Conservation (phyloP, 306 rosid species). For the Cercis canadensis region DNA sequence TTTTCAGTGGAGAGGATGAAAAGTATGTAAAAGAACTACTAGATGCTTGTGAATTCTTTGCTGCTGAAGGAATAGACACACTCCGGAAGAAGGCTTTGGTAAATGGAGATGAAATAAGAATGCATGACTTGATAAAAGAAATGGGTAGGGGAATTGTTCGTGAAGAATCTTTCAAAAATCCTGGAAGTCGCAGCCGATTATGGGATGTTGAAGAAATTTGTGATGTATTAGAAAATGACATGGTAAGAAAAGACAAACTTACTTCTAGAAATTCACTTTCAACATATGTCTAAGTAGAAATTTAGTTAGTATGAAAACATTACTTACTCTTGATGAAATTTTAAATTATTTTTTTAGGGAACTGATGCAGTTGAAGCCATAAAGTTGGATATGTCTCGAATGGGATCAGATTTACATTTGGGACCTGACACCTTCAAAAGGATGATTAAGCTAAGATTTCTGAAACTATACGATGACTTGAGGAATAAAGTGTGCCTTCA, state of each 20-base stretch:
- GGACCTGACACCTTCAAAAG: not conserved
- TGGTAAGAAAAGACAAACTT: too few relatives aligned
- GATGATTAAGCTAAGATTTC: not conserved
- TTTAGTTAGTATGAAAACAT: not conserved
- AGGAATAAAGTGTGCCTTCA: too few relatives aligned
- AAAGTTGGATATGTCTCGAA: not conserved
- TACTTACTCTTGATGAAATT: too few relatives aligned
- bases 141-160: not conserved
- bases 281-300: not conserved
- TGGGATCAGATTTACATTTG: not conserved
- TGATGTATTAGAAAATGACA: not conserved
- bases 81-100: not conserved
- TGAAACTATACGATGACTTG: too few relatives aligned
- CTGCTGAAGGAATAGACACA: not conserved
- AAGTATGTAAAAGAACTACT: not conserved
- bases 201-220: not conserved
- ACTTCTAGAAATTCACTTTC: too few relatives aligned
- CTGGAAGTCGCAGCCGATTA: not conserved
- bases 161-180: too few relatives aligned
- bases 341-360: not conserved
- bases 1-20: not conserved
- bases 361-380: not conserved
- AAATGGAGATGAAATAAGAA: not conserved
- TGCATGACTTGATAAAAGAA: not conserved
- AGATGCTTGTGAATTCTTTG: not conserved